Evolutionary conservation across 2,329 filamentous ascomycete genomes (phyloP), one percentile per base, ranked within the genome.

Genomic region (Botryotinia globosa): DNA sequence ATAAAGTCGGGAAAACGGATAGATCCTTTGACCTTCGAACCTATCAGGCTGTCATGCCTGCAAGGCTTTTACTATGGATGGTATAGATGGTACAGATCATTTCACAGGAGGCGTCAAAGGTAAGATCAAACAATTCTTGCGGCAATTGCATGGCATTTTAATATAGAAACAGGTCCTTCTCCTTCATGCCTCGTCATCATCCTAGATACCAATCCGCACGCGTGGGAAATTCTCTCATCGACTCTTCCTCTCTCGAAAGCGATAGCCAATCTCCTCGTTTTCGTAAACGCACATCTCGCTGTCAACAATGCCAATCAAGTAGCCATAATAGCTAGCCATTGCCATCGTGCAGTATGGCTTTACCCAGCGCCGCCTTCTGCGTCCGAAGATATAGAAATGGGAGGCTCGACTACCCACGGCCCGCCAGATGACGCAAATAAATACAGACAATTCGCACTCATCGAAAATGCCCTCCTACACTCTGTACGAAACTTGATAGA

Each of bases 141-240:
- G 20, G 18, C 18, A 56, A 32, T 1, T 37, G 10, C 25, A 39
- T 45, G 37, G 62, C 29, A 34, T 63, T 62, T 74, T 76, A 73
- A 77, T 71, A 71, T 34, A 69, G 69, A 14, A 59, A 44, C 61
- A 81, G 87, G 85, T 72, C 87, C 89, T 75, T 84, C 87, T 8
- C 93, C 96, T 0, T 97, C 95, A 22, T 90, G 99, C 51, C 89
- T 98, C 69, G 92, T 94, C 77, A 91, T 99, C 79, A 87, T 99
- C 79, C 88, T 99, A 84, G 96, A 99, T 84, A 98, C 95, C 39
- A 99, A 99, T 81, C 96, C 96, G 3, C 92, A 94, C 78, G 94
- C 96, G 78, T 97, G 96, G 96, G 90, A 93, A 10, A 87, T 93
- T 74, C 88, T 98, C 62, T 86, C 90, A 74, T 83, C 89, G 72